Conservation (phyloP, 306 rosid species). For the Pyrus communis region DNA sequence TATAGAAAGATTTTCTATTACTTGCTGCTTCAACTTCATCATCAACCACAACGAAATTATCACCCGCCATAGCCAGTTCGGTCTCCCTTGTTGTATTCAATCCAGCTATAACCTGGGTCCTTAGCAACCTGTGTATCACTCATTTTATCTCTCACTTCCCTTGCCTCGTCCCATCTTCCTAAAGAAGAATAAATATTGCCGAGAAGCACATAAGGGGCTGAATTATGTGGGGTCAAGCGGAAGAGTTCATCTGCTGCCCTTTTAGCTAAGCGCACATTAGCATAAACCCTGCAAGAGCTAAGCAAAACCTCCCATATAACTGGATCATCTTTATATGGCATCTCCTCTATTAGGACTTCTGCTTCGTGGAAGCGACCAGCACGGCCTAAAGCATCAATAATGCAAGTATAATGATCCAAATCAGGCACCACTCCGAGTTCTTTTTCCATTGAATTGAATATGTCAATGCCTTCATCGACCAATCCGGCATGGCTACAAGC, state of each 20-base stretch:
- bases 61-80: conserved; percentile 6
- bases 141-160: conserved; percentile 58
- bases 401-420: conserved; percentile 67
- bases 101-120: conserved; percentile 73
- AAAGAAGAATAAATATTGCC: conserved; percentile 67
- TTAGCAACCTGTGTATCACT: conserved; percentile 42
- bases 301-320: conserved; percentile 82
- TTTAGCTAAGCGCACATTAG: conserved; percentile 49
- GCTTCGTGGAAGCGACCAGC: conserved; percentile 64
- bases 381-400: conserved; percentile 63
- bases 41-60: conserved; percentile 5
- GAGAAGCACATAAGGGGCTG: conserved; percentile 66
- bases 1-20: not conserved
- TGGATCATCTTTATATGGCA: conserved; percentile 66
- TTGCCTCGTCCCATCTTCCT: conserved; percentile 86
- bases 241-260: conserved; percentile 66
- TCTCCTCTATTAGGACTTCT: conserved; percentile 48
- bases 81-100: conserved; percentile 30
- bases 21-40: not conserved
- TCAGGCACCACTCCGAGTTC: conserved; percentile 41
- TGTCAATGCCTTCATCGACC: conserved; percentile 57
- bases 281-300: conserved; percentile 65
- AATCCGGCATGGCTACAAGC: conserved; percentile 80
- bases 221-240: conserved; percentile 45
- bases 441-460: conserved; percentile 56